phyloP scores from a whole-genome alignment of 2,329 filamentous ascomycete genomes.

The Neofusicoccum ribis region DNA sequence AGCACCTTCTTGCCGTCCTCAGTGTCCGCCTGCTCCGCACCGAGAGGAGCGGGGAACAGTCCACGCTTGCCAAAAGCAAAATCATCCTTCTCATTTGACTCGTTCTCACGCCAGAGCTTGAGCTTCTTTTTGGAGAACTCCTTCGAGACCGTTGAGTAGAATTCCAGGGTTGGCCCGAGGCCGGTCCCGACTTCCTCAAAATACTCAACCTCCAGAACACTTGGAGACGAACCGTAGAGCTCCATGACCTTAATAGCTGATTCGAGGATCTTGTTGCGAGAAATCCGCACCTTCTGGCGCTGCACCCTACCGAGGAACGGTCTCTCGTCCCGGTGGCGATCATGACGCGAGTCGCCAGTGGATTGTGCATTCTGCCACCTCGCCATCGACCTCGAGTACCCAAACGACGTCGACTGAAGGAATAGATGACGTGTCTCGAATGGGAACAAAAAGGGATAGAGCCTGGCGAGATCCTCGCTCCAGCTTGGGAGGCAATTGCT shows the following conservation, averaged over 20 bases:
- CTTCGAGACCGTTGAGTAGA: constrained; percentile 95
- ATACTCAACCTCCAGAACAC: constrained; percentile 95
- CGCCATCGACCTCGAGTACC: constrained; percentile 95
- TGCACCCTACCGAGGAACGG: constrained; percentile 90
- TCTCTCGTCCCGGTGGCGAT: constrained; percentile 81
- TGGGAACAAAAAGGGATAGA: constrained; percentile 96
- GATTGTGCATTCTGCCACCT: constrained; percentile 93
- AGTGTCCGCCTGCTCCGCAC: constrained; percentile 68
- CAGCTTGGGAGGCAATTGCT: constrained; percentile 94
- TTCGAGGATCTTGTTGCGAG: constrained; percentile 88
- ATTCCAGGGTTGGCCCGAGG: constrained; percentile 91
- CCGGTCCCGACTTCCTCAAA: constrained; percentile 98
- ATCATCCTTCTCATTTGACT: constrained; percentile 69
- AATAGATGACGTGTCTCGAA: constrained; percentile 98
- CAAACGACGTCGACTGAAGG: constrained; percentile 96
- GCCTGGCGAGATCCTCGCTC: constrained; percentile 90
- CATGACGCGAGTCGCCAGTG: constrained; percentile 75
- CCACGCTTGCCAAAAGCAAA: constrained; percentile 84
- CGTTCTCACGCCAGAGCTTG: constrained; percentile 93
- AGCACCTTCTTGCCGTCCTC: constrained; percentile 86
- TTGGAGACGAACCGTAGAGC: constrained; percentile 93
- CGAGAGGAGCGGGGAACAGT: constrained; percentile 89
- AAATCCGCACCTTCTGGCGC: constrained; percentile 97
- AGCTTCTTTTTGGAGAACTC: constrained; percentile 98
- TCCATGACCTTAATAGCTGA: constrained; percentile 99